These are phyloP conservation scores for Xylaria bambusicola DNA, from an alignment of 495 filamentous ascomycete species.

Conservation along the genomic window DNA sequence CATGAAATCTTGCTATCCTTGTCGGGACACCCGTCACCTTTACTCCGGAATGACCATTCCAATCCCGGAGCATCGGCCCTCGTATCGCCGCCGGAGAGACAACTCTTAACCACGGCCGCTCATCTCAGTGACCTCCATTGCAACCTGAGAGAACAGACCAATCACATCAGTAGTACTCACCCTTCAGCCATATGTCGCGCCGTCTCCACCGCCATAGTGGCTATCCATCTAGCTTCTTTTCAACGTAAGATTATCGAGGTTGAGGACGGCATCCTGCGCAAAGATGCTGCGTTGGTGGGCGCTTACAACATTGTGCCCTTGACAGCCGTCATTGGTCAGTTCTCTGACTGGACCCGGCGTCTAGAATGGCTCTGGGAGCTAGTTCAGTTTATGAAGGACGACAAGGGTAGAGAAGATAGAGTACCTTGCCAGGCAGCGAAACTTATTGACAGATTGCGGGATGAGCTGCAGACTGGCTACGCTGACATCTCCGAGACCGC, in stretches of 20 bases:
- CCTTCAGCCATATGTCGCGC: slow-evolving; percentile 80
- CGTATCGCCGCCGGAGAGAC: slow-evolving; percentile 76
- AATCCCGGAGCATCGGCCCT: slow-evolving; percentile 38
- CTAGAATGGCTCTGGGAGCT: slow-evolving; percentile 87
- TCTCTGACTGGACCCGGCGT: slow-evolving; percentile 78
- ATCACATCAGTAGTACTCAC: slow-evolving; percentile 67
- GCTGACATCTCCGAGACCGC: slow-evolving; percentile 77
- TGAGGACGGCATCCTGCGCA: slow-evolving; percentile 71
- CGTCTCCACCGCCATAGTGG: slow-evolving; percentile 77
- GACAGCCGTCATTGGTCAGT: slow-evolving; percentile 78
- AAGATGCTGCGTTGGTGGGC: slow-evolving; percentile 73
- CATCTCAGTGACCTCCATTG: slow-evolving; percentile 76
- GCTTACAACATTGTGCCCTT: slow-evolving; percentile 91
- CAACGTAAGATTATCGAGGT: slow-evolving; percentile 82
- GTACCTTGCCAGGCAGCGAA: slow-evolving; percentile 46
- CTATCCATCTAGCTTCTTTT: slow-evolving; percentile 73
- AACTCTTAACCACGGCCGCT: slow-evolving; percentile 75
- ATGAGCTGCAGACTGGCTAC: slow-evolving; percentile 84
- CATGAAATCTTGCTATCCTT: slow-evolving; percentile 96
- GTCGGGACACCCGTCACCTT: slow-evolving; percentile 86
- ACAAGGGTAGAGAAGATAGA: slow-evolving; percentile 38
- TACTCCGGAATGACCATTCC: slow-evolving; percentile 60
- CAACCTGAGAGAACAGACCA: slow-evolving; percentile 61
- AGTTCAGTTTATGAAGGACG: slow-evolving; percentile 59
- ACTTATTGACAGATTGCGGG: slow-evolving; percentile 74